Evolutionary conservation across 1,284 basidiomycete genomes (phyloP).

Genomic region (Malassezia pachydermatis): DNA sequence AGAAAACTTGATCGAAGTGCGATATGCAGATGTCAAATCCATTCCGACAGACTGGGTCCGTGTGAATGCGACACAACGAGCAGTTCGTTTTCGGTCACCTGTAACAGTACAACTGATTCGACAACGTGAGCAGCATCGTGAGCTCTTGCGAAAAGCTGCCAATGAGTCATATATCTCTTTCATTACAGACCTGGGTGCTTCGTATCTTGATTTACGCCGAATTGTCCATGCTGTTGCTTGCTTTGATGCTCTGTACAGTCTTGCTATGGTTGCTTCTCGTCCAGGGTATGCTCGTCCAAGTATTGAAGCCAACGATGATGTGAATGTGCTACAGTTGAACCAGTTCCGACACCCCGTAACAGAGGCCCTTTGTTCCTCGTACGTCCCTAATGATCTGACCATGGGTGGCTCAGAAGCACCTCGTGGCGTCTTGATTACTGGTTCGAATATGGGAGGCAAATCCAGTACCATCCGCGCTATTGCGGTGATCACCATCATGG

Average conservation of each 20-base stretch:
- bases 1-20: slow-evolving; percentile 52
- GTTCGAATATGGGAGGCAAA: slow-evolving; percentile 55
- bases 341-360: slow-evolving; percentile 39
- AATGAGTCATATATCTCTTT: slow-evolving; percentile 26
- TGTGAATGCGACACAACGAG: slow-evolving; percentile 64
- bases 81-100: slow-evolving; percentile 73
- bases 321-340: slow-evolving; percentile 13
- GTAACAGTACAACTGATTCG: slow-evolving; percentile 59
- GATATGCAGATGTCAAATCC: slow-evolving; percentile 60
- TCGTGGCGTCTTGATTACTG: slow-evolving; percentile 35
- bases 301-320: slow-evolving; percentile 7
- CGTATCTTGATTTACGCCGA: slow-evolving; percentile 29
- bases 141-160: slow-evolving; percentile 58
- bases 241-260: slow-evolving; percentile 30
- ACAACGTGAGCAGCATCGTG: slow-evolving; percentile 66
- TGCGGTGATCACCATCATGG: slow-evolving; percentile 48
- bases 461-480: slow-evolving; percentile 53
- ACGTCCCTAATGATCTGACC: slow-evolving; percentile 35
- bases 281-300: slow-evolving; percentile 27
- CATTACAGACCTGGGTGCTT: slow-evolving; percentile 16
- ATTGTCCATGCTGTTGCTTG: slow-evolving; percentile 25
- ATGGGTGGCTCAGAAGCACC: slow-evolving; percentile 17
- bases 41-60: slow-evolving; percentile 72
- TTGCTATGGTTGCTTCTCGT: slow-evolving; percentile 24
- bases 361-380: slow-evolving; percentile 25